These are phyloP conservation scores for Apophysomyces variabilis DNA, from an alignment of 371 early-diverging fungal species.

Conservation along the genomic window DNA sequence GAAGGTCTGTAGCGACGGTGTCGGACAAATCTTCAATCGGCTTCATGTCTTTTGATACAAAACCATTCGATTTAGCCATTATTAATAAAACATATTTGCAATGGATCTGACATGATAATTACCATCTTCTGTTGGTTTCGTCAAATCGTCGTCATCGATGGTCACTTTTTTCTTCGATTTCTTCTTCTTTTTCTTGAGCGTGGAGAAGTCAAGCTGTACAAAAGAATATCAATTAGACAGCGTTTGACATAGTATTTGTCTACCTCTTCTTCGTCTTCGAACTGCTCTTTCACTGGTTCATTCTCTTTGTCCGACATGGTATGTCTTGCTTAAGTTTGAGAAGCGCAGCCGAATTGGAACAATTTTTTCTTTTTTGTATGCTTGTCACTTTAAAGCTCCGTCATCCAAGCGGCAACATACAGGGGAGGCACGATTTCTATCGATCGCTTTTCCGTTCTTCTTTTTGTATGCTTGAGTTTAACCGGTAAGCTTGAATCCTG, in stretches of 20 bases:
- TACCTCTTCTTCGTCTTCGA: slow-evolving; percentile 48
- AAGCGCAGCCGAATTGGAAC: background rate
- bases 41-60: slow-evolving; percentile 20
- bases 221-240: background rate
- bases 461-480: no score
- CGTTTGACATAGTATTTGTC: background rate
- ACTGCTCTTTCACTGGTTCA: slow-evolving; percentile 45
- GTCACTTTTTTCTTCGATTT: slow-evolving; percentile 52
- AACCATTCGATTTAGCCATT: background rate
- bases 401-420: no score
- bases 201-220: slow-evolving; percentile 42
- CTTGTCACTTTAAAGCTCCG: slow-evolving; percentile 7
- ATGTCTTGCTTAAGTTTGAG: no score
- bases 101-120: background rate
- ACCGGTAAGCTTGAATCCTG: no score
- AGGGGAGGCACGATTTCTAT: no score
- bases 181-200: slow-evolving; percentile 46
- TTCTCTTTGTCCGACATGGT: slow-evolving; percentile 56
- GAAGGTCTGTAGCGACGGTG: slow-evolving; percentile 77
- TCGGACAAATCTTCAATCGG: slow-evolving; percentile 59
- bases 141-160: slow-evolving; percentile 32
- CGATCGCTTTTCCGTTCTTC: no score
- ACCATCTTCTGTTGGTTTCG: slow-evolving; percentile 12
- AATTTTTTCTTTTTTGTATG: background rate
- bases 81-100: no score